Conservation (phyloP, 225 moss, liverwort and hornwort genomes). For the Straminergon stramineum region DNA sequence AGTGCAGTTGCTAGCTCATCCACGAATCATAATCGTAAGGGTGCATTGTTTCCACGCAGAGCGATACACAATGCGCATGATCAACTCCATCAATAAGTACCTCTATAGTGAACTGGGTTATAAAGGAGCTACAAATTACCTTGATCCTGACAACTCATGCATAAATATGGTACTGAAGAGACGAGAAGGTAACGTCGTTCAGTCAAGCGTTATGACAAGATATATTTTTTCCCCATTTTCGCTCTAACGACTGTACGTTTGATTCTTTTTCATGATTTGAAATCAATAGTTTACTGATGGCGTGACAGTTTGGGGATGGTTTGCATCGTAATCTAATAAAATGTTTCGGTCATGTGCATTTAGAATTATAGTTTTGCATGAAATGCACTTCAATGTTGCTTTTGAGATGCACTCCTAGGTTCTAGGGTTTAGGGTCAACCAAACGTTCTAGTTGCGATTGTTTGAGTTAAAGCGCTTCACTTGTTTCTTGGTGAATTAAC, state of each 20-base stretch:
- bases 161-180: conserved; percentile 58
- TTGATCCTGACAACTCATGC: conserved; percentile 59
- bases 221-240: neutral
- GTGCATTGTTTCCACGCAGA: conserved; percentile 23
- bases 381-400: neutral
- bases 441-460: neutral
- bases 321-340: neutral
- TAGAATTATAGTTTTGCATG: neutral
- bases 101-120: conserved; percentile 33
- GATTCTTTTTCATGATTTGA: neutral
- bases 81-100: conserved; percentile 47
- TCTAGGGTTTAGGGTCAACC: neutral
- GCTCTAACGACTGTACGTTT: neutral
- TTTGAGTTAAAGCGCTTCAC: neutral
- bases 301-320: neutral
- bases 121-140: conserved; percentile 48
- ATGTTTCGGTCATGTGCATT: neutral
- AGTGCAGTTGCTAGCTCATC: neutral
- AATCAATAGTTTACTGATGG: neutral
- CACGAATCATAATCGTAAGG: neutral
- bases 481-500: neutral
- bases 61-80: conserved; percentile 65
- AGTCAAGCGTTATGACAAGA: neutral
- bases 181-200: conserved; percentile 39
- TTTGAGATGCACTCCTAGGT: neutral